Evolutionary conservation across 2,329 filamentous ascomycete species (phyloP), one percentile per base, ranked within the genome.

Genomic region (Fusarium sp.): DNA sequence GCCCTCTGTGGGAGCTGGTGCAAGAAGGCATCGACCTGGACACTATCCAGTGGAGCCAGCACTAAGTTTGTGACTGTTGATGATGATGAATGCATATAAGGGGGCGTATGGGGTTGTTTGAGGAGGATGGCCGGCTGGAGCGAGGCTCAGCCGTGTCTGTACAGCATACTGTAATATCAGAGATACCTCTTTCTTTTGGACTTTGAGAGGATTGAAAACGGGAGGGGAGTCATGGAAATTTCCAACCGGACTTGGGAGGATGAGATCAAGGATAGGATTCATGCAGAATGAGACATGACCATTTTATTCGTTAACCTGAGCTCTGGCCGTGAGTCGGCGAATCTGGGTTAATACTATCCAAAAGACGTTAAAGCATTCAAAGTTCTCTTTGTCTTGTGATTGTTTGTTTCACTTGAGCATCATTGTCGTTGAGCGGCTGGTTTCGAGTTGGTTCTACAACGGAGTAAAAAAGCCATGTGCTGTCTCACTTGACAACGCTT

Each of bases 21-120:
- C 97, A 99, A 85, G 97, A 99, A 83, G 97, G 97, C 18, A 91
- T 99, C 74, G 97, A 98, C 81, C 86, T 99, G 77, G 94, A 97
- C 84, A 98, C 95, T 50, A 99, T 99, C 80, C 93, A 99, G 85
- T 99, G 97, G 97, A 97, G 94, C 82, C 95, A 98, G 86, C 97
- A 99, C 84, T 98, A 87, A 89, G 69, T 8, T 45, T 29, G 14
- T 14, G 27, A 33, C 27, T 61, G 24, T 29, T 31, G 43, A 41
- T 54, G 45, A 43, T 31, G 43, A 58, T 54, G 45, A 43, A 43
- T 64, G 35, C 11, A 37, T 39, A 64, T 61, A 24, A 69, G 65
- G 67, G 59, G 65, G 48, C 54, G 50, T 64, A 64, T 20, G 48
- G 48, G 48, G 48, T 29, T 20, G 27, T 54, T 54, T 54, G 65